Base-by-base conservation (phyloP, 176 grass and related monocot genomes). In the Rhynchospora pubera region DNA sequence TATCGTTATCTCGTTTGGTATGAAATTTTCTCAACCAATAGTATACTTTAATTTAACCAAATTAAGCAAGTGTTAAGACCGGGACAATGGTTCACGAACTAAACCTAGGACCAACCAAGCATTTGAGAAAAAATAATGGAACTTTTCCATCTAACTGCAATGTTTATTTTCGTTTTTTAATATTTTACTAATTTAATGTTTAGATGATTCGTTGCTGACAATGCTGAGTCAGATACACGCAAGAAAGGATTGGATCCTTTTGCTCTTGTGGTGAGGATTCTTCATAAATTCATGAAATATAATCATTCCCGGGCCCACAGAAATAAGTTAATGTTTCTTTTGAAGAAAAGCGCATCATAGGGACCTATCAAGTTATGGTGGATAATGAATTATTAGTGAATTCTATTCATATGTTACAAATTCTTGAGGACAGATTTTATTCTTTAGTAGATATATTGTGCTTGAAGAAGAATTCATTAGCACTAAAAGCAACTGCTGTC, bases 181-280 rank as follows among this genome's bases (percentile, higher is more conserved):
- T 71, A 69, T 62, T 34, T 57, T 28, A 28, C 1, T 28, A 28
- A 28, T 28, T 1, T 19, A 43, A 80, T 11, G 73, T 79, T 80
- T 12, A 78, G 59, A 87, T 89, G 85, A 87, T 86, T 86, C 85
- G 56, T n/a, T 87, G 92, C 89, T 86, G 89, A 87, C 85, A 55
- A 15, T 87, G 92, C 89, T 86, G 89, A 87, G 79, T 89, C 85
- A 84, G 85, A 91, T 89, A 83, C 89, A 87, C 84, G 83, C 73
- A 69, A 51, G 61, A 53, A 48, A 81, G 45, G 84, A 71, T 68
- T 83, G 77, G 77, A 87, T 89, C 84, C 85, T 87, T 87, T 18
- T 74, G 78, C 13, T 66, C 77, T 79, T 83, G 79, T 85, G 64
- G 21, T 22, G 53, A 70, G 62, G 73, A 28, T 26, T 85, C 80